Evolutionary conservation across 1,284 basidiomycete species (phyloP).

Genomic region (Irpex sp.): DNA sequence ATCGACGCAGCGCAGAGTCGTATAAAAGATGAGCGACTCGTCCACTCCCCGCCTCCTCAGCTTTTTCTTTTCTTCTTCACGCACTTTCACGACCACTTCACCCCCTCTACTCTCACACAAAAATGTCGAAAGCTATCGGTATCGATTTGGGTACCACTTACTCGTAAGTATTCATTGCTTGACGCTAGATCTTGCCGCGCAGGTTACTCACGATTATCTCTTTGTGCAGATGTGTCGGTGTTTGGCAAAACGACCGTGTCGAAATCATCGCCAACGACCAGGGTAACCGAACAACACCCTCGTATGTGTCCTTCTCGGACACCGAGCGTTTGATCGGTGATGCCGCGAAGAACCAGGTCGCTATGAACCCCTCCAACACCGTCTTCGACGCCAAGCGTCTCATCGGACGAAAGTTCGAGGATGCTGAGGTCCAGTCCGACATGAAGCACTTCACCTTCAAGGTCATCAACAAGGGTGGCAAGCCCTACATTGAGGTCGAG

Average conservation of each 20-base stretch:
- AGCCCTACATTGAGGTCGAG: conserved; percentile 87
- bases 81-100: conserved; percentile 5
- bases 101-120: not conserved
- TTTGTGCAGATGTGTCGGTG: conserved; percentile 72
- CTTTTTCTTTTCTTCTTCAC: conserved; percentile 12
- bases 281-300: conserved; percentile 96
- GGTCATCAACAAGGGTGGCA: conserved; percentile 77
- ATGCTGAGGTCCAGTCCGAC: conserved; percentile 91
- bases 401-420: conserved; percentile 83
- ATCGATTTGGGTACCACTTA: conserved; percentile 90
- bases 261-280: conserved; percentile 98
- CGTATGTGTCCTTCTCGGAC: conserved; percentile 92
- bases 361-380: conserved; percentile 81
- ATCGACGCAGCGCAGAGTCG: conserved; percentile 6
- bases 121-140: conserved; percentile 83
- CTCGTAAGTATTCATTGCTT: conserved; percentile 50
- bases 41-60: conserved; percentile 9
- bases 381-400: conserved; percentile 91
- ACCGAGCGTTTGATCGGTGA: conserved; percentile 94
- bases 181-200: not conserved
- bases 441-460: conserved; percentile 96
- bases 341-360: conserved; percentile 94
- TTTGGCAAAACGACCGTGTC: conserved; percentile 98
- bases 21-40: conserved; percentile 14
- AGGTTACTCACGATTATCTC: conserved; percentile 2